Evolutionary conservation across 2,329 filamentous ascomycete species (phyloP).

Genomic region (Dactylella cylindrospora): DNA sequence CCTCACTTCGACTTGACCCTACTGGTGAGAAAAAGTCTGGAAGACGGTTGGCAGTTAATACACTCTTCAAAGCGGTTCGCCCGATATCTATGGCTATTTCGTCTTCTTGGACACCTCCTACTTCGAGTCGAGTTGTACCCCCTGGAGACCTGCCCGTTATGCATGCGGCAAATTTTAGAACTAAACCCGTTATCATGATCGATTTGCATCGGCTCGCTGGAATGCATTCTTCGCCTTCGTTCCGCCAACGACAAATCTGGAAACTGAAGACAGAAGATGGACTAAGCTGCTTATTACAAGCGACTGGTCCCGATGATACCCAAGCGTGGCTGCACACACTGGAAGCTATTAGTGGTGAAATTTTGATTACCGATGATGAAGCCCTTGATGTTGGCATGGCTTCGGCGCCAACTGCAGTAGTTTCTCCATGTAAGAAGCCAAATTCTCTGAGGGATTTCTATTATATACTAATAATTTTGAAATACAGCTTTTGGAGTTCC

Average conservation of each 20-base stretch:
- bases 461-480: too few species aligned
- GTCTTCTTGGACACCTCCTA: conserved; percentile 49
- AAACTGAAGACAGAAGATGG: conserved; percentile 48
- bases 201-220: conserved; percentile 46
- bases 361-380: conserved; percentile 47
- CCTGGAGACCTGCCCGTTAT: conserved; percentile 47
- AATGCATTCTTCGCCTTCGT: conserved; percentile 48
- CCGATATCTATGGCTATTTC: conserved; percentile 50
- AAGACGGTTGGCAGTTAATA: conserved; percentile 48
- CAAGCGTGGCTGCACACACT: conserved; percentile 49
- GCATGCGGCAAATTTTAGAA: conserved; percentile 42
- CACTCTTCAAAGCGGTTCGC: conserved; percentile 49
- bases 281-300: conserved; percentile 48
- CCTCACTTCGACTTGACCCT: conserved; percentile 46
- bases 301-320: conserved; percentile 47
- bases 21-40: conserved; percentile 47
- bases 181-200: conserved; percentile 47
- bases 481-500: conserved; percentile 48
- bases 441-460: neutral
- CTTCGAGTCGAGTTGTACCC: conserved; percentile 46
- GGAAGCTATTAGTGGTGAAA: conserved; percentile 47
- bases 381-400: conserved; percentile 46
- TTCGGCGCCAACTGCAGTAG: conserved; percentile 31
- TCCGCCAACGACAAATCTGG: conserved; percentile 48
- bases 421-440: conserved; percentile 33